Evolutionary conservation across 2,329 filamentous ascomycete genomes (phyloP).

Genomic region (Botrytis medusae): DNA sequence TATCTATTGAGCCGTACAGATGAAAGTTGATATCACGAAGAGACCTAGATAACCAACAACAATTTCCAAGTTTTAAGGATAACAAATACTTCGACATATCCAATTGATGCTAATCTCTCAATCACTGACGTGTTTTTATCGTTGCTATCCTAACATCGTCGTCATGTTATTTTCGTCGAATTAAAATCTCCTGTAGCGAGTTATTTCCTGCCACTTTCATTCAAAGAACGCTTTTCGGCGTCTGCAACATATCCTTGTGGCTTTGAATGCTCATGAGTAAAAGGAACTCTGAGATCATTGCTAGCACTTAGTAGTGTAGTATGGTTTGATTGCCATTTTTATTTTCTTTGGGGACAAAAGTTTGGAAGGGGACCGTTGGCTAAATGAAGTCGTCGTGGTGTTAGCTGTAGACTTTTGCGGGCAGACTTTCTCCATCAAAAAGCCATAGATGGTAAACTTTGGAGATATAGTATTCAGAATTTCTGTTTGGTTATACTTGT

Average conservation of each 20-base stretch:
- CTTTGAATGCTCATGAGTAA: neutral
- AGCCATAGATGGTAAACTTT: conserved; percentile 35
- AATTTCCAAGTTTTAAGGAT: neutral
- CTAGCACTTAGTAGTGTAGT: neutral
- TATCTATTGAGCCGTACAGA: neutral
- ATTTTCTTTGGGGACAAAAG: neutral
- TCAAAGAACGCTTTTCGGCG: too few species aligned
- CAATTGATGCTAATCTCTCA: neutral
- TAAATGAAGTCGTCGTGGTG: neutral
- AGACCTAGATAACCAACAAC: too few species aligned
- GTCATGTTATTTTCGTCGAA: neutral
- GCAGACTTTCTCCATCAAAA: neutral
- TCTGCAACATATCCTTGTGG: neutral
- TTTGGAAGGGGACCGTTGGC: neutral
- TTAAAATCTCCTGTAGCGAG: neutral
- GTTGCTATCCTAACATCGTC: neutral
- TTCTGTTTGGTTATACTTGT: conserved; percentile 11
- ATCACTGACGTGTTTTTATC: neutral
- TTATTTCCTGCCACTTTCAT: too few species aligned
- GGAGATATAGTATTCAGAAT: conserved; percentile 35
- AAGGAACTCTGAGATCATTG: neutral
- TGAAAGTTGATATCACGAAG: neutral
- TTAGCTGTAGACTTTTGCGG: neutral
- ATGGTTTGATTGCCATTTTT: neutral
- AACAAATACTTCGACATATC: neutral